A percentile compares a stretch with the other conserved stretches of the same genome.
Evolutionary conservation across 169 alveolate species (phyloP).

Genomic region (Babesia ovata): DNA sequence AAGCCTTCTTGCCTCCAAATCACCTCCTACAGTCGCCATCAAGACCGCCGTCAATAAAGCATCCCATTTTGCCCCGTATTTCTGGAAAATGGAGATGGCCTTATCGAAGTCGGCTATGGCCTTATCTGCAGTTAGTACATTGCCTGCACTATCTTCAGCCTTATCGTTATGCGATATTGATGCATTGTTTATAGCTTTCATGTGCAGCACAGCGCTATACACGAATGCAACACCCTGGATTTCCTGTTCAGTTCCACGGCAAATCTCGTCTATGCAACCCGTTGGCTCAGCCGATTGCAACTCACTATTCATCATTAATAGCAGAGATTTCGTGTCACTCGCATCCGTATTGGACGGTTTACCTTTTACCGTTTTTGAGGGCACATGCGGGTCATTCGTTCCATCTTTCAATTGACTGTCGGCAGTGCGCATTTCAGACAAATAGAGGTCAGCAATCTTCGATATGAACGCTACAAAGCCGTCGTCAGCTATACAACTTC

Average conservation of each 20-base stretch:
- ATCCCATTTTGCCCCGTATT: slow-evolving; percentile 34
- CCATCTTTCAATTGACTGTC: neutral
- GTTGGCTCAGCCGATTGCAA: slow-evolving; percentile 6
- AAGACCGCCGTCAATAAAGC: slow-evolving; percentile 32
- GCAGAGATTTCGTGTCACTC: neutral
- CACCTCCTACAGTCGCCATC: slow-evolving; percentile 31
- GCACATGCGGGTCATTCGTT: neutral
- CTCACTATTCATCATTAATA: slow-evolving; percentile 44
- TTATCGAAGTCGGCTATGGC: slow-evolving; percentile 47
- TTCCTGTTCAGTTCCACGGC: slow-evolving; percentile 51
- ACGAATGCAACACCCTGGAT: slow-evolving; percentile 54
- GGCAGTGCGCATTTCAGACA: neutral
- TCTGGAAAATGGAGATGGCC: slow-evolving; percentile 30
- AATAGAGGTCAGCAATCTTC: neutral
- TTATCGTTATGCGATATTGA: neutral
- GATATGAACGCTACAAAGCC: neutral
- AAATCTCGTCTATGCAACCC: slow-evolving; percentile 22
- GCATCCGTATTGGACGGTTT: slow-evolving; percentile 7
- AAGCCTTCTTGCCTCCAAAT: slow-evolving; percentile 35
- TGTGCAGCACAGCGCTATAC: slow-evolving; percentile 27
- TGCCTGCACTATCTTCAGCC: neutral
- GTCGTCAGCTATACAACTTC: neutral
- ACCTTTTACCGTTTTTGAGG: slow-evolving; percentile 4
- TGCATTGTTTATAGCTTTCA: neutral
- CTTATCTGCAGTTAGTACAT: neutral